Conservation (phyloP, 345 rosid species). For the Citrus hindsii region DNA sequence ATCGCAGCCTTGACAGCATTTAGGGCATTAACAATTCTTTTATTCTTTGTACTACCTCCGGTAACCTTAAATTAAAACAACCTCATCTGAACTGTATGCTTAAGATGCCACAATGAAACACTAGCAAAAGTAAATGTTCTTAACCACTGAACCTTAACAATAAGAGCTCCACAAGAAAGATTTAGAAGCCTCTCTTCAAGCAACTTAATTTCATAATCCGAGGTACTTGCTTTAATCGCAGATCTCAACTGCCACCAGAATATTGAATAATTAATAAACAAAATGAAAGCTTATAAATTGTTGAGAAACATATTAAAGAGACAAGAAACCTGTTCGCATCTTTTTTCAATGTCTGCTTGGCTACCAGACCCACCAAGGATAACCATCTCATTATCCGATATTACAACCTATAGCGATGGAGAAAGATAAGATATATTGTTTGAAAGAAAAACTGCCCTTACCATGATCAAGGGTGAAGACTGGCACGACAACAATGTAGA, state of each 20-base stretch:
- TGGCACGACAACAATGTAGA: not conserved
- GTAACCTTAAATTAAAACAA: not conserved
- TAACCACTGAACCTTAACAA: not conserved
- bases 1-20: not conserved
- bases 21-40: no score
- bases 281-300: not conserved
- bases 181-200: not conserved
- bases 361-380: not conserved
- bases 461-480: not conserved
- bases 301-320: not conserved
- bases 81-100: not conserved
- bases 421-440: not conserved
- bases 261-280: no score
- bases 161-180: not conserved
- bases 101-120: not conserved
- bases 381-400: not conserved
- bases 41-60: not conserved
- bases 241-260: not conserved
- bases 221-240: not conserved
- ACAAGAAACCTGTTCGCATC: not conserved
- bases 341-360: not conserved
- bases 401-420: not conserved
- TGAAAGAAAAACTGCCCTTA: not conserved
- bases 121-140: not conserved
- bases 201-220: not conserved